phyloP scores from a whole-genome alignment of 1,284 basidiomycete genomes.

The Malassezia pachydermatis region DNA sequence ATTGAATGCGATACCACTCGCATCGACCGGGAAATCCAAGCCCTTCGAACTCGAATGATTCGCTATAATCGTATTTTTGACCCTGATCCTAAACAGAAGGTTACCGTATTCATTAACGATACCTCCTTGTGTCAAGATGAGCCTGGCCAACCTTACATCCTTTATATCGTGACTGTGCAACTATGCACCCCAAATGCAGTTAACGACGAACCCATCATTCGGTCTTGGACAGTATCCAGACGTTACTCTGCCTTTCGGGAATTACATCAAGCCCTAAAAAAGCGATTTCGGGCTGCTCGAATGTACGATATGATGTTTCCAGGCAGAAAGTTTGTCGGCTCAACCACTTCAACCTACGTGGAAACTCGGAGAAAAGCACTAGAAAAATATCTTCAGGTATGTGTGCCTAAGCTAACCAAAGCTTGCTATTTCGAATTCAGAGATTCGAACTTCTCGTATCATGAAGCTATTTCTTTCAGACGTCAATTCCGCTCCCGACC shows the following conservation, averaged over 20 bases:
- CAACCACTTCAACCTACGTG: constrained; percentile 50
- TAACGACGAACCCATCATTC: constrained; percentile 26
- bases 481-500: background rate
- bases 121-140: constrained; percentile 50
- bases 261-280: constrained; percentile 72
- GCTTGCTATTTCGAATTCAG: background rate
- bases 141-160: constrained; percentile 73
- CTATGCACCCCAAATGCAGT: constrained; percentile 53
- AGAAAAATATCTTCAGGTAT: constrained; percentile 75
- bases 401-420: constrained; percentile 16
- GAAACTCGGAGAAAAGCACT: constrained; percentile 67
- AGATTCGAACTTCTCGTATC: background rate
- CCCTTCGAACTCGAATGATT: constrained; percentile 51
- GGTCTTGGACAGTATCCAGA: constrained; percentile 81
- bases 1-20: constrained; percentile 73
- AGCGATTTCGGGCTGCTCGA: constrained; percentile 49
- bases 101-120: constrained; percentile 56
- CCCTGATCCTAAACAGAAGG: constrained; percentile 66
- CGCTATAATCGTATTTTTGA: background rate
- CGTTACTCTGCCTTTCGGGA: constrained; percentile 88
- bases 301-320: constrained; percentile 31
- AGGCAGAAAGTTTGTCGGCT: constrained; percentile 28
- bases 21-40: constrained; percentile 61
- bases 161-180: constrained; percentile 87
- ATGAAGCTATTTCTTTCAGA: constrained; percentile 61